phyloP scores from a whole-genome alignment of 208 protist species.

The Histomonas meleagridis region DNA sequence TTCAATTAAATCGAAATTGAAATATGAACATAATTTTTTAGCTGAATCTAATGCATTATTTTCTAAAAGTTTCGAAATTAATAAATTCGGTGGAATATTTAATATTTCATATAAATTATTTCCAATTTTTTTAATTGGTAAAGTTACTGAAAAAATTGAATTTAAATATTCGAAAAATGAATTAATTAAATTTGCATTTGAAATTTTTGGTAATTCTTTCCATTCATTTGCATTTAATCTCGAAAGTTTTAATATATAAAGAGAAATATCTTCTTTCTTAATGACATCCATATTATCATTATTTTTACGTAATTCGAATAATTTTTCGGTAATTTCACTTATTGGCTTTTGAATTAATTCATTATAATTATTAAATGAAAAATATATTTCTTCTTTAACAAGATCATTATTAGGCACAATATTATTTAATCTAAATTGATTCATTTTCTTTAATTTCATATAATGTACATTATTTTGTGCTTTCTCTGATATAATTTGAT shows the following conservation, averaged over 20 bases:
- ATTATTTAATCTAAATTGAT: too few relatives aligned
- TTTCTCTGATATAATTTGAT: too few relatives aligned
- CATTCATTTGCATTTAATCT: background rate
- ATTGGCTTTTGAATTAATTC: too few relatives aligned
- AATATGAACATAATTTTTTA: background rate
- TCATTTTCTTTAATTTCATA: too few relatives aligned
- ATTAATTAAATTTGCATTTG: background rate
- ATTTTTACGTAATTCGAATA: too few relatives aligned
- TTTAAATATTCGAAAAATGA: background rate
- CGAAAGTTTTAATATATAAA: background rate
- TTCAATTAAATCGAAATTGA: background rate
- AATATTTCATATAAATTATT: background rate
- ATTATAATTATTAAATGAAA: too few relatives aligned
- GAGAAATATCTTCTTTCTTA: background rate
- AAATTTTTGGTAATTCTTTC: background rate
- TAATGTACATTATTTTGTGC: too few relatives aligned
- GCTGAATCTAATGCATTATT: background rate
- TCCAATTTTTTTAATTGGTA: background rate
- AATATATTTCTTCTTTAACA: too few relatives aligned
- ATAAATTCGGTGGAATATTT: background rate
- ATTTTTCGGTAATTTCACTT: too few relatives aligned
- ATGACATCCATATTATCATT: background rate
- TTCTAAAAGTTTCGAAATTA: background rate
- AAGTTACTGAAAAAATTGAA: background rate
- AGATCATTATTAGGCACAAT: too few relatives aligned